Evolutionary conservation across 371 early-diverging fungal genomes (phyloP).

Genomic region (Funneliformis caledonium): DNA sequence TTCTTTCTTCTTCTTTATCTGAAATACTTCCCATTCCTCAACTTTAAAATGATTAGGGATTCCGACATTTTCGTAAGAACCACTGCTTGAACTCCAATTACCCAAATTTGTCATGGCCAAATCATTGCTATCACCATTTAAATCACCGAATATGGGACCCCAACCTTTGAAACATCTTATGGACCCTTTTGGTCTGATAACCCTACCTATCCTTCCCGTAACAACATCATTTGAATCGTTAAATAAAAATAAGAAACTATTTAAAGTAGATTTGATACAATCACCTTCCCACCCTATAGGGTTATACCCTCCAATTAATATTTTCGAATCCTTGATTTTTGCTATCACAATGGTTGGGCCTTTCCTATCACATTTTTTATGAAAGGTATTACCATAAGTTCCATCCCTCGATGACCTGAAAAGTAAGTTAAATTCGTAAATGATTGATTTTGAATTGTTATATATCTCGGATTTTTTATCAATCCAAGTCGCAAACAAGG

Average conservation of each 20-base stretch:
- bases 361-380: conserved; percentile 12
- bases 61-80: too few species aligned
- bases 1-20: too few species aligned
- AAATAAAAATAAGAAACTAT: background rate
- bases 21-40: too few species aligned
- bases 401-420: conserved; percentile 8
- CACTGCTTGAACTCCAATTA: too few species aligned
- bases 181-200: background rate
- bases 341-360: conserved; percentile 8
- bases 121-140: too few species aligned
- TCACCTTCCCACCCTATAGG: background rate
- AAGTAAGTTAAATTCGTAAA: conserved; percentile 2
- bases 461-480: too few species aligned
- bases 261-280: background rate
- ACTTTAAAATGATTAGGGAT: too few species aligned
- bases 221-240: background rate
- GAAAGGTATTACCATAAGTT: background rate
- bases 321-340: background rate
- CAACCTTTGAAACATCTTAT: background rate
- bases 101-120: too few species aligned
- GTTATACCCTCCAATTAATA: conserved; percentile 16
- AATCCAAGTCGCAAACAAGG: too few species aligned
- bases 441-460: too few species aligned
- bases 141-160: conserved; percentile 12
- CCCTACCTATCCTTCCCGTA: background rate